Base-by-base conservation (phyloP, 805 yeast species). In the Spathaspora hagerdaliae region DNA sequence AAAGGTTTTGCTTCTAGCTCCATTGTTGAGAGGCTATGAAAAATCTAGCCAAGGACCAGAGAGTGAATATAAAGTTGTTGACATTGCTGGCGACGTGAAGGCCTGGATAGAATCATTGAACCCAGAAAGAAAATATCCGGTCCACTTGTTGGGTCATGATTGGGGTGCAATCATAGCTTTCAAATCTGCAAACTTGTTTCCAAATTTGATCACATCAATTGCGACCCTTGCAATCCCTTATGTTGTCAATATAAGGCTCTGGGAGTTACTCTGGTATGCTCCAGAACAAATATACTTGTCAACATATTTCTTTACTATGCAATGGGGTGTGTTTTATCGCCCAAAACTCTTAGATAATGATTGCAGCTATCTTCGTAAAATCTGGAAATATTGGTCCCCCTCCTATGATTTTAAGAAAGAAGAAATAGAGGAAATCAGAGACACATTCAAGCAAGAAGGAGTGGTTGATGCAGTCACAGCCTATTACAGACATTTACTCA, bases 141-240 rank as follows among this genome's bases (percentile, higher is more conserved):
- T 69, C 9, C 73, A 69, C 49, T 45, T 71, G 33, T 60, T 71
- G 12, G 74, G 74, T 24, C 75, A 71, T 51, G 75, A 71, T 51
- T 71, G 75, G 75, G 75, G 75, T 15, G 74, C 75, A 8, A 51
- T 67, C 14, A 60, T 63, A 27, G 51, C 69, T 6, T 68, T 58
- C 52, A 66, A 66, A 47, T 54, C 69, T 3, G 67, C 73, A 2
- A 50, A 58, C 15, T 41, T 59, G 39, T 69, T 60, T 41, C 75
- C 75, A 1, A 66, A 66, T 5, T 40, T 58, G 37, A 49, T 71
- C 14, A 52, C 66, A 2, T 62, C 70, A 11, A 53, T 61, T 44
- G 66, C 58, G 10, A 58, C 69, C n/a, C 46, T 70, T 55, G 73
- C 73, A 5, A 69, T 70, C 44, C 75, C 75, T 7, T 65, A 65